A percentile compares a stretch with the other conserved stretches of the same genome.
Evolutionary conservation across 2,329 filamentous ascomycete species (phyloP).

Genomic region (Ambrosiella cleistominuta): DNA sequence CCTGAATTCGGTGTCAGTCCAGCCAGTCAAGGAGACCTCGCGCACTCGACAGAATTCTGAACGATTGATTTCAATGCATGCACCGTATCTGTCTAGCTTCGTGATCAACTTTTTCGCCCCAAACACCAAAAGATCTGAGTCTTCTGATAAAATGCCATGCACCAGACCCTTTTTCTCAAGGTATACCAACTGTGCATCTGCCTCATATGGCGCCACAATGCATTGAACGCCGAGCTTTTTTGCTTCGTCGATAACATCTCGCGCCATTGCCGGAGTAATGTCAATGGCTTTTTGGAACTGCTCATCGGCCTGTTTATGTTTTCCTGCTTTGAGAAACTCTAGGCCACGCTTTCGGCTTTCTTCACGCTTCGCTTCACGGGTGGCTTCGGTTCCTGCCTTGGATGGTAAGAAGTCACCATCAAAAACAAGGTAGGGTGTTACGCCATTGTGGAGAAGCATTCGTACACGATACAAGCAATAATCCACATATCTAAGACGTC

Average conservation of each 20-base stretch:
- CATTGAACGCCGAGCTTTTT: conserved; percentile 68
- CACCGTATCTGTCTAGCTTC: conserved; percentile 85
- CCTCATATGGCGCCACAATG: conserved; percentile 91
- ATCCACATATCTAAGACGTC: conserved; percentile 54
- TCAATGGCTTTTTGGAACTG: conserved; percentile 93
- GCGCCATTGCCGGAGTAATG: conserved; percentile 90
- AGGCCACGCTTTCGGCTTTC: conserved; percentile 60
- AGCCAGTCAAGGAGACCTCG: conserved; percentile 76
- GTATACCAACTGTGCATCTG: conserved; percentile 91
- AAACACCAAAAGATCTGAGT: conserved; percentile 91
- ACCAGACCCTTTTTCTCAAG: conserved; percentile 74
- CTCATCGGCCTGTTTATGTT: conserved; percentile 58
- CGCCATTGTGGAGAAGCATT: conserved; percentile 85
- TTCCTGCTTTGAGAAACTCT: conserved; percentile 67
- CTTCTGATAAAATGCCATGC: conserved; percentile 79
- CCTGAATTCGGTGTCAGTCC: conserved; percentile 81
- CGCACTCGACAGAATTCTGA: conserved; percentile 75
- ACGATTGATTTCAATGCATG: conserved; percentile 81
- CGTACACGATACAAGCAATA: conserved; percentile 78
- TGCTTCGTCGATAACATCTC: conserved; percentile 76
- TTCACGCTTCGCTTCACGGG: conserved; percentile 56
- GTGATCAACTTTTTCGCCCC: conserved; percentile 80
- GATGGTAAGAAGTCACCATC: conserved; percentile 90
- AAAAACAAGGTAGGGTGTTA: conserved; percentile 90
- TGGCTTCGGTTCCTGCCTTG: conserved; percentile 72